Percentiles rank a stretch among this genome's conserved stretches.
Evolutionary conservation across 495 filamentous ascomycete genomes (phyloP).

Genomic region (Penicillium longicatenatum): DNA sequence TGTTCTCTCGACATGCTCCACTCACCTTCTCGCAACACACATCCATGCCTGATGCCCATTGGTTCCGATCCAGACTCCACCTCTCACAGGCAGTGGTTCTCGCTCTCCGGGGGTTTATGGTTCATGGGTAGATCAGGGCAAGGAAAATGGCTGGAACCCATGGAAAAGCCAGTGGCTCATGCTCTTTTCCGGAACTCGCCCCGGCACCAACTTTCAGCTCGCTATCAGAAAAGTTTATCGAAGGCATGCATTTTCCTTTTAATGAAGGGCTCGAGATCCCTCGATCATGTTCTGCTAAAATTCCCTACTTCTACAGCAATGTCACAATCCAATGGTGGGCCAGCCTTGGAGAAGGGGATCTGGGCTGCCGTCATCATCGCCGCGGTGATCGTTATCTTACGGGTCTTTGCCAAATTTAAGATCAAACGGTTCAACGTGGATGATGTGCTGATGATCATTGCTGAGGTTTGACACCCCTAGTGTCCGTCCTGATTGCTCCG

Average conservation of each 20-base stretch:
- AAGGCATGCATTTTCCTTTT: not conserved
- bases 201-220: too few species aligned
- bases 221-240: not conserved
- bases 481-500: not conserved
- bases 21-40: too few species aligned
- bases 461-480: conserved; percentile 24
- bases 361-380: conserved; percentile 38
- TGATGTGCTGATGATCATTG: conserved; percentile 41
- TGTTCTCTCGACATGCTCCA: too few species aligned
- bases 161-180: too few species aligned
- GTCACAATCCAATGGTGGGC: conserved; percentile 20
- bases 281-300: not conserved
- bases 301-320: not conserved
- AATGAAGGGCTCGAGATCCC: not conserved
- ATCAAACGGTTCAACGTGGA: conserved; percentile 37
- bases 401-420: conserved; percentile 39
- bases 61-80: too few species aligned
- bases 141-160: too few species aligned
- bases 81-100: too few species aligned
- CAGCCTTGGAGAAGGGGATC: conserved; percentile 28
- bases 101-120: too few species aligned
- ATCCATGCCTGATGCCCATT: too few species aligned
- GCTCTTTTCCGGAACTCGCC: too few species aligned
- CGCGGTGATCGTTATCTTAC: conserved; percentile 34
- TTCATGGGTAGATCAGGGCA: too few species aligned